Evolutionary conservation across 2,329 filamentous ascomycete species (phyloP), one percentile per base, ranked within the genome.

Genomic region (Alternaria sp.): DNA sequence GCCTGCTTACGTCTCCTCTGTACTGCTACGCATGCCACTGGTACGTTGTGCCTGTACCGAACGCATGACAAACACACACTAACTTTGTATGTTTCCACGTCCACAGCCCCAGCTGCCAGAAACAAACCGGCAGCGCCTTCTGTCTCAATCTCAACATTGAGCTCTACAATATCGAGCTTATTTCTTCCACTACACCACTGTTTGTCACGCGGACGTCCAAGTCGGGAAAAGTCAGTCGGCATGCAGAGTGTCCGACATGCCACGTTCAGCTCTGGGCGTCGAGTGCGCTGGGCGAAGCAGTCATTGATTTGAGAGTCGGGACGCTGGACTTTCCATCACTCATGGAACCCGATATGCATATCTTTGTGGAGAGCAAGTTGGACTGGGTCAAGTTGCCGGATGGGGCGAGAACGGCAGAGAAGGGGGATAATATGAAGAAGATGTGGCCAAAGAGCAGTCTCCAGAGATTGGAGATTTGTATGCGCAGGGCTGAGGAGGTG

Each of bases 11-110:
- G 1, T 64, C 72, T 0, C 75, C 75, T 2, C 62, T 77, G 25
- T 76, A 67, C 64, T 72, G 67, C 57, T 67, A 69, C 49, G 73
- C 73, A 16, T 77, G 75, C 62, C 73, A 77, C 60, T 77, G 75
- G 28, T 30, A 30, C 28, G 28, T 30, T 11, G 28, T 30, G 25
- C 25, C 25, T 27, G 25, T 27, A 27, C 25, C 2, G 25, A 27
- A 27, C 8, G 25, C 25, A 27, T 27, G 0, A 2, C 6, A 27
- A 8, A 27, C 25, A 27, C 25, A 27, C 25, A 27, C 25, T 27
- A 1, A 27, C 25, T 11, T 30, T 30, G 10, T 1, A 11, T 30
- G 28, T 30, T 30, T 11, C 28, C 28, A 30, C 25, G 25, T 27
- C 25, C 25, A 4, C 28, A 30, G 28, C 27, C 32, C 56, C 2